A percentile compares a stretch with the other conserved stretches of the same genome.
Conservation (phyloP, 257 asterid species). For the Solanum appendiculatum region DNA sequence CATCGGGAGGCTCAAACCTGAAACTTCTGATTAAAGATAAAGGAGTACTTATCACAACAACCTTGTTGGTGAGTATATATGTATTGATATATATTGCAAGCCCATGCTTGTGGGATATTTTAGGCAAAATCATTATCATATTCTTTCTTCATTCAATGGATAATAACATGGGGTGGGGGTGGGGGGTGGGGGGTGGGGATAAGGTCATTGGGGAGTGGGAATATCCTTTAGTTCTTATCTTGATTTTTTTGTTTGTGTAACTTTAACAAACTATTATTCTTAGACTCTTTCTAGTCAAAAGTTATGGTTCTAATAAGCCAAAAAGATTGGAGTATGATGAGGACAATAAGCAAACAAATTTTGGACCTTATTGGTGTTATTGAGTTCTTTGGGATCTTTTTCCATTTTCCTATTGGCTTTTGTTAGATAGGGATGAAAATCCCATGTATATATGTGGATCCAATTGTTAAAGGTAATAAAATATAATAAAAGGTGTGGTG, state of each 20-base stretch:
- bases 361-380: background rate
- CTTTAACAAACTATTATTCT: conserved; percentile 43
- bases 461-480: background rate
- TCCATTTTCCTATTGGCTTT: background rate
- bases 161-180: background rate
- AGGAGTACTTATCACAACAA: too few species aligned
- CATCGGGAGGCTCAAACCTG: too few species aligned
- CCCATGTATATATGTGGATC: background rate
- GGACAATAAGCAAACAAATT: background rate
- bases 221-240: conserved; percentile 17
- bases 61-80: background rate
- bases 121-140: conserved; percentile 14
- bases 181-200: background rate
- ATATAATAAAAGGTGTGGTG: background rate
- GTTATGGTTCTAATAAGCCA: background rate
- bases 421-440: background rate
- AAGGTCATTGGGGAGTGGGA: background rate
- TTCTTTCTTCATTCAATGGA: conserved; percentile 13
- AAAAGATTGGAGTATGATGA: background rate
- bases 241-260: conserved; percentile 10
- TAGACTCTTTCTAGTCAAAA: background rate
- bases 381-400: background rate
- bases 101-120: conserved; percentile 9
- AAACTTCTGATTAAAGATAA: too few species aligned
- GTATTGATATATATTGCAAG: background rate